Evolutionary conservation across 495 filamentous ascomycete species (phyloP), one percentile per base, ranked within the genome.

Genomic region (Penicillium cataractarum): DNA sequence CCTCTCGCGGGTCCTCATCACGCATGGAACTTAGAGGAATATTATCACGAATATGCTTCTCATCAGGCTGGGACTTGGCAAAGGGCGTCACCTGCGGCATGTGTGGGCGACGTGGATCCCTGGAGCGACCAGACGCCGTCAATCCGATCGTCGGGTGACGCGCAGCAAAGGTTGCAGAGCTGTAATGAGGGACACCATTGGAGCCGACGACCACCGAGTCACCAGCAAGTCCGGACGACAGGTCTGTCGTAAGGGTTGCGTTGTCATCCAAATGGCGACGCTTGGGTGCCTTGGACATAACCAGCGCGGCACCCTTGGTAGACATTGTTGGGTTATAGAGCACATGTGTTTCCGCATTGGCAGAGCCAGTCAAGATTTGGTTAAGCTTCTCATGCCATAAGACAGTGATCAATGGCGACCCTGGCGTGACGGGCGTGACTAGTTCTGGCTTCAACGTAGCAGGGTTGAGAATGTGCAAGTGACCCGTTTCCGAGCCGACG

Each of bases 1-100:
- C 95, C 78, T 97, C 95, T 60, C 95, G 82, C 8, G 95, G 95
- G 80, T 99, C 95, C 74, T 99, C 95, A 76, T 99, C 94, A 24
- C 95, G 85, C 93, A 97, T 96, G n/a, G 84, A 87, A 65, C 91
- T 95, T 33, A 97, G 82, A 19, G 94, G 92, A 48, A 97, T 96
- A 64, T 88, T 89, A 66, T 94, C 87, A 46, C 88, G 86, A 58
- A 99, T 91, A 78, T 96, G 91, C 62, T 87, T 87, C 75, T 93
- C 91, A 76, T 97, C 93, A 7, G 96, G 92, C 69, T 94, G 90
- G 51, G 86, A 90, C 69, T 96, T 94, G 62, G 92, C 89, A 72
- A 97, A 98, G 0, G 95, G 95, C 6, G 95, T 98, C 58, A 87
- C 82, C n/a, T 83, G 80, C 3, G 95, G 95, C 55, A 92, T 78